A percentile compares a stretch with the other conserved stretches of the same genome.
Conservation (phyloP, 2,329 filamentous ascomycete species). For the Bretziella fagacearum region DNA sequence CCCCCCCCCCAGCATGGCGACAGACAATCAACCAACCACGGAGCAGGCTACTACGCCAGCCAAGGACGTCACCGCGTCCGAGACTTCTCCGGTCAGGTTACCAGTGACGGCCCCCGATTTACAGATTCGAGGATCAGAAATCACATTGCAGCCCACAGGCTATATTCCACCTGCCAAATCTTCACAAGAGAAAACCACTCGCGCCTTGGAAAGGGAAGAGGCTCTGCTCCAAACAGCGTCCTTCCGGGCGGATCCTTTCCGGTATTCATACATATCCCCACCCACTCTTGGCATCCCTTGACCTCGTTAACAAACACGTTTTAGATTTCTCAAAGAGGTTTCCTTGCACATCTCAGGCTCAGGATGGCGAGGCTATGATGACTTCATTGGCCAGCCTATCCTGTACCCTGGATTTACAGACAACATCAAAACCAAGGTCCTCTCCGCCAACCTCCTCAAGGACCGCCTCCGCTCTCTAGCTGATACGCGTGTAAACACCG, state of each 20-base stretch:
- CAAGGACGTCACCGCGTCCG: neutral
- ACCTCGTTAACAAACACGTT: conserved; percentile 6
- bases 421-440: conserved; percentile 64
- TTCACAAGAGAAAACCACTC: conserved; percentile 16
- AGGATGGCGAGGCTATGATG: conserved; percentile 89
- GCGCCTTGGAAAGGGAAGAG: conserved; percentile 40
- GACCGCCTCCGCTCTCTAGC: conserved; percentile 62
- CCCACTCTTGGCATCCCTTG: conserved; percentile 5
- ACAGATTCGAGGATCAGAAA: conserved; percentile 56
- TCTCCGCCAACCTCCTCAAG: conserved; percentile 60
- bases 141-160: conserved; percentile 58
- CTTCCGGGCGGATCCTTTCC: conserved; percentile 54
- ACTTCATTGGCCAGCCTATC: conserved; percentile 76
- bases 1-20: no score
- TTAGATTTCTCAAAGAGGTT: conserved; percentile 79
- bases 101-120: conserved; percentile 48
- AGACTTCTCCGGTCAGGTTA: neutral
- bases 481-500: conserved; percentile 58
- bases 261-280: conserved; percentile 26
- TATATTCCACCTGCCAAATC: conserved; percentile 35
- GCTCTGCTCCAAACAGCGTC: conserved; percentile 72
- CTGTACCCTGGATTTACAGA: conserved; percentile 89
- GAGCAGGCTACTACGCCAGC: neutral
- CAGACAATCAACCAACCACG: no score
- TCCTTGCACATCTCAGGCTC: conserved; percentile 83